Conservation (phyloP, 2,329 filamentous ascomycete genomes). For the Lasiodiplodia gonubiensis region DNA sequence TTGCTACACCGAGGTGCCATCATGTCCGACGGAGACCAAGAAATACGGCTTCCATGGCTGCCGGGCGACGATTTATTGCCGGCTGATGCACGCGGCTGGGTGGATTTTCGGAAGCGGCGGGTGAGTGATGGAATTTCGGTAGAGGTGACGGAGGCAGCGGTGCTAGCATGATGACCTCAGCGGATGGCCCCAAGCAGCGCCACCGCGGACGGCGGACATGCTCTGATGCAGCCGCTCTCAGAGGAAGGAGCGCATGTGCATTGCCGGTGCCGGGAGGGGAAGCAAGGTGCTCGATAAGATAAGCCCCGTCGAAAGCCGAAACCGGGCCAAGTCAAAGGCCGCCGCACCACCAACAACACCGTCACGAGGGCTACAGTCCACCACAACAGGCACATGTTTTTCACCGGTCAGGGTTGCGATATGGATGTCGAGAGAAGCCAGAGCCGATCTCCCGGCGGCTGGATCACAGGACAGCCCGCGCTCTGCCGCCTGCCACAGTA, state of each 20-base stretch:
- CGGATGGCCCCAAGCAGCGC: not conserved
- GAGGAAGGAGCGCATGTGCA: not conserved
- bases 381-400: not conserved
- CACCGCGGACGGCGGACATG: not conserved
- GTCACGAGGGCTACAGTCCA: not conserved
- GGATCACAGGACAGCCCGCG: constrained; percentile 5
- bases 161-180: not conserved
- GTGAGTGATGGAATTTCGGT: not conserved
- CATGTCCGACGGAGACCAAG: not conserved
- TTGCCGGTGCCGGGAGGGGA: not conserved
- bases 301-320: not conserved
- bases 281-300: constrained; percentile 1
- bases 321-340: not conserved
- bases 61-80: not conserved
- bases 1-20: not conserved
- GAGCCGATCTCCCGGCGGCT: constrained; percentile 20
- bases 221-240: not conserved
- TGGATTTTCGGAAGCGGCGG: not conserved
- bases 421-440: not conserved
- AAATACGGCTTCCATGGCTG: not conserved
- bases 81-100: not conserved
- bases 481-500: constrained; percentile 1
- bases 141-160: not conserved
- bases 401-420: not conserved
- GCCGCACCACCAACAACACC: not conserved